These are phyloP conservation scores for Sporothrix brasiliensis DNA, from an alignment of 2,329 filamentous ascomycete genomes.

Conservation along the genomic window DNA sequence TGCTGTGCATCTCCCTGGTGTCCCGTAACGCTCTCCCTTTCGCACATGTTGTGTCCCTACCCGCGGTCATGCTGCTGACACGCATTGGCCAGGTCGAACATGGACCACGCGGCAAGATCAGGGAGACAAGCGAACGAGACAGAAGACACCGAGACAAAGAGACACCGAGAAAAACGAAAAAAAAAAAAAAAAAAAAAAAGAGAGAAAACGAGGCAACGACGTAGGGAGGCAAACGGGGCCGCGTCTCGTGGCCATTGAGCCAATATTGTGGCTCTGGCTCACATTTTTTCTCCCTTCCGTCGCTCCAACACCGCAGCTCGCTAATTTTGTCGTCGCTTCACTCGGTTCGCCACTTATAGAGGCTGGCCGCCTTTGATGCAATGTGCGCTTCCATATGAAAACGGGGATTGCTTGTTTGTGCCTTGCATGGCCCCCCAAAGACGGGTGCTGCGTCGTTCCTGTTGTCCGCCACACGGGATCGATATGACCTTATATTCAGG, in stretches of 20 bases:
- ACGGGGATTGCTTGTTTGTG: background rate
- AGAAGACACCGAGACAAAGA: background rate
- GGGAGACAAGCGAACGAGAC: background rate
- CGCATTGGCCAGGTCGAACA: conserved; percentile 12
- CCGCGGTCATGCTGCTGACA: conserved; percentile 24
- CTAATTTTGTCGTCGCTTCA: conserved; percentile 2
- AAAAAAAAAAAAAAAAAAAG: no score
- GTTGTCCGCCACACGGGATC: conserved; percentile 21
- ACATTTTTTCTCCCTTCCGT: conserved; percentile 13
- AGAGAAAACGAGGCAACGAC: background rate
- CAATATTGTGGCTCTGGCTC: conserved; percentile 20
- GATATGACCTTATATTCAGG: conserved; percentile 9
- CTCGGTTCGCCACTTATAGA: background rate
- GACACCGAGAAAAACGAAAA: background rate
- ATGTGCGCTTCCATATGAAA: conserved; percentile 10
- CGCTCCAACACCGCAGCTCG: background rate
- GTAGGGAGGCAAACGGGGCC: background rate
- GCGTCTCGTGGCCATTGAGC: conserved; percentile 20
- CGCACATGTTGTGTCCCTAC: conserved; percentile 5
- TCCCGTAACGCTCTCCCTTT: conserved; percentile 2
- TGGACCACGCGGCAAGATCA: background rate
- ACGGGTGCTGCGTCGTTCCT: background rate
- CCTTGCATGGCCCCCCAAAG: conserved; percentile 6
- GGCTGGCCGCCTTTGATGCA: conserved; percentile 8
- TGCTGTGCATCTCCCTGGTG: conserved; percentile 10